phyloP scores from a whole-genome alignment of 345 rosid genomes.

The Anastatica hierochuntica region DNA sequence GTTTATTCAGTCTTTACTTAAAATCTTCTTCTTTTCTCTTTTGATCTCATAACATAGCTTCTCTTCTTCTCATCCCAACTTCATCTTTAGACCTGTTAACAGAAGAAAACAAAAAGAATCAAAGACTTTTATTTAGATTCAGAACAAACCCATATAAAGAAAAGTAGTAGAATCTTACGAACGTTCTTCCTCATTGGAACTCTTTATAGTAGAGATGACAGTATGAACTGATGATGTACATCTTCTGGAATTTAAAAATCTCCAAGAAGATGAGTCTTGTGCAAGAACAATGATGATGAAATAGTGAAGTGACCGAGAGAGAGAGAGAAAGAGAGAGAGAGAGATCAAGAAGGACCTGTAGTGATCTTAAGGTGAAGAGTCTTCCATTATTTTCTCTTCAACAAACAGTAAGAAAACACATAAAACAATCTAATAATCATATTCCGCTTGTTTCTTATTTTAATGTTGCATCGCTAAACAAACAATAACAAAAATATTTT shows the following conservation, averaged over 20 bases:
- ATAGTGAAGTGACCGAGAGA: too few species aligned
- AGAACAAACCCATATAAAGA: conserved; percentile 3
- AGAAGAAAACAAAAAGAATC: neutral
- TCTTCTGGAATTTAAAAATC: conserved; percentile 11
- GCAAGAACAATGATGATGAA: neutral
- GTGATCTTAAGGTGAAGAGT: neutral
- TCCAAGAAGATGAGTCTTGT: neutral
- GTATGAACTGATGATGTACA: conserved; percentile 16
- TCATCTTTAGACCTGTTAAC: conserved; percentile 9
- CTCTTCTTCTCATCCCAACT: conserved; percentile 43
- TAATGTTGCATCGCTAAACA: too few species aligned
- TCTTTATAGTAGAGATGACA: conserved; percentile 13
- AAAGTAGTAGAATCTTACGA: neutral
- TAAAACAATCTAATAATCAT: too few species aligned
- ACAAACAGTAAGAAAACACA: too few species aligned
- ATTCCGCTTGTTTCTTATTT: too few species aligned
- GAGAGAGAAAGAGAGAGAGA: neutral
- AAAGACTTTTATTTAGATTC: neutral
- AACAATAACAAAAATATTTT: too few species aligned
- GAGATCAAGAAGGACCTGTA: neutral
- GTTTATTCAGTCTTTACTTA: too few species aligned
- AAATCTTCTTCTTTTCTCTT: too few species aligned
- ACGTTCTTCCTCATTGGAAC: conserved; percentile 2
- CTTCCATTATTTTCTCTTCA: too few species aligned
- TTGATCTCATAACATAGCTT: conserved; percentile 35